Evolutionary conservation across 805 yeast genomes (phyloP), one percentile per base, ranked within the genome.

Genomic region (Candida chilensis): DNA sequence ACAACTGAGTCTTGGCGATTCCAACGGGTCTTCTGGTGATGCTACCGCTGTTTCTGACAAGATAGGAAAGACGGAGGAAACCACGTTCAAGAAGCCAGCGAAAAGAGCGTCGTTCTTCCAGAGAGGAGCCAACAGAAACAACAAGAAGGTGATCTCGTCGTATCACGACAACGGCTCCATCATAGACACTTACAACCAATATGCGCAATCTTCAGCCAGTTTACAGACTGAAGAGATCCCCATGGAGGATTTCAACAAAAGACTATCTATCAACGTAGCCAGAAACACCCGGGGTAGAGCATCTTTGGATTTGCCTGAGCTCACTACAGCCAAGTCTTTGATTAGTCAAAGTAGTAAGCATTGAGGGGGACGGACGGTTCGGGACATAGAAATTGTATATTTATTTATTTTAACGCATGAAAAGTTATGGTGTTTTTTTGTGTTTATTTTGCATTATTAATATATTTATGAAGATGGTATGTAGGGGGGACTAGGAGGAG

Each of bases 171-270:
- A 45, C 34, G 39, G 39, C 22, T 52, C 63, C n/a, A 45, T 59
- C 17, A 49, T 59, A 9, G 60, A 58, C 27, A 41, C 43, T 2
- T 48, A 55, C 35, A 42, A 55, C 18, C 44, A 51, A n/a, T 29
- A 45, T 3, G 49, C 50, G 4, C 55, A 45, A 5, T 64, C 64
- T 9, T 40, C 52, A 13, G 56, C 50, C 27, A 52, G 53, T 5
- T 37, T 63, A 6, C 54, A 51, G n/a, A 65, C 73, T 0, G 77
- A 70, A 39, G 76, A 69, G 36, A 70, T 71, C 32, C 66, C 67
- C 18, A 46, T 71, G 64, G 65, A 67, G 17, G 61, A 60, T 5
- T 48, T 63, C 29, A 34, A 47, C 9, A 53, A 52, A 30, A 48
- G 56, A 32, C 54, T 56, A 16, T 45, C 49, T 1, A 35, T 49